Conservation (phyloP, 1,284 basidiomycete genomes). For the Pyrrhoderma noxium region DNA sequence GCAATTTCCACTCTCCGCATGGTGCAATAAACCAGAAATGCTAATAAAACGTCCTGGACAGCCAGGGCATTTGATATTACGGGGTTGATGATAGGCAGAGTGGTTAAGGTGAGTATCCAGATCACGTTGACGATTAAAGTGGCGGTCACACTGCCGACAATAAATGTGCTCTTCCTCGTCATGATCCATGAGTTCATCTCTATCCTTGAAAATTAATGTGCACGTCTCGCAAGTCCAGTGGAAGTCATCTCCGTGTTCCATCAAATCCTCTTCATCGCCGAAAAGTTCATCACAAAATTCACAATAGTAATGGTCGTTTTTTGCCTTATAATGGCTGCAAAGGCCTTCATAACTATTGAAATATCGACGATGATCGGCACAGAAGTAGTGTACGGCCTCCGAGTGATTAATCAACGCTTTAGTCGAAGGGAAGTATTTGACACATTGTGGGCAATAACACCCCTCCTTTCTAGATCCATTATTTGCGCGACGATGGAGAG, state of each 20-base stretch:
- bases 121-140: constrained; percentile 29
- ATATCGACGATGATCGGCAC: not conserved
- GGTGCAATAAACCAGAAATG: constrained; percentile 26
- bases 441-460: constrained; percentile 2
- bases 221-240: constrained; percentile 28
- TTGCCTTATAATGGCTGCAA: constrained; percentile 17
- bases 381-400: constrained; percentile 1
- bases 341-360: constrained; percentile 1
- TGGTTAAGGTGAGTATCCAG: constrained; percentile 22
- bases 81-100: constrained; percentile 24
- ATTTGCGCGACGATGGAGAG: constrained; percentile 2
- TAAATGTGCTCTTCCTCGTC: constrained; percentile 42
- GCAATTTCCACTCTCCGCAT: constrained; percentile 29
- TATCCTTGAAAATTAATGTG: constrained; percentile 29
- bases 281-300: constrained; percentile 19
- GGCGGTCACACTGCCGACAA: constrained; percentile 37
- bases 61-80: constrained; percentile 22
- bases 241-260: constrained; percentile 23
- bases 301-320: constrained; percentile 19
- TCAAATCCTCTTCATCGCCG: constrained; percentile 6
- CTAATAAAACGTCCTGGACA: constrained; percentile 28
- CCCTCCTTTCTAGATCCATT: not conserved
- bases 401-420: not conserved
- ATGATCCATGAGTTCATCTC: constrained; percentile 38
- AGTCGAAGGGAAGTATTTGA: not conserved